phyloP scores from a whole-genome alignment of 495 filamentous ascomycete species.

The Aspergillus biplanus region DNA sequence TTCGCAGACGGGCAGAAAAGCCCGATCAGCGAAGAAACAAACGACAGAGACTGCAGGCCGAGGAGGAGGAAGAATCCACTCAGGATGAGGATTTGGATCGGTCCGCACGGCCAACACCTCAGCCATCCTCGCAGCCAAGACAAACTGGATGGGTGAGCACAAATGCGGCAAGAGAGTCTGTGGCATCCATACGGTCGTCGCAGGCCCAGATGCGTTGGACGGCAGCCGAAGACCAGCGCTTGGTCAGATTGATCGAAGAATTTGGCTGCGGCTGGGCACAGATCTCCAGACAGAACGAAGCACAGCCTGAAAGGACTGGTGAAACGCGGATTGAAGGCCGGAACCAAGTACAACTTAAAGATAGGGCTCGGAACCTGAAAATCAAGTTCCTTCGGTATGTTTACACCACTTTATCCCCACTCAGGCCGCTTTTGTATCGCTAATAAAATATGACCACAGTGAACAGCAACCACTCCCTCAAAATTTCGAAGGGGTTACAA shows the following conservation, averaged over 20 bases:
- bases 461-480: conserved; percentile 8
- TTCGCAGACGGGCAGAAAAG: conserved; percentile 29
- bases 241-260: conserved; percentile 31
- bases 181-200: neutral
- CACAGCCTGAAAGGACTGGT: conserved; percentile 25
- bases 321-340: conserved; percentile 56
- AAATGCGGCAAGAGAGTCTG: neutral
- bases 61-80: conserved; percentile 10
- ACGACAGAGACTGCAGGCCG: conserved; percentile 9
- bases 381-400: conserved; percentile 28
- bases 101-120: neutral
- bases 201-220: conserved; percentile 24
- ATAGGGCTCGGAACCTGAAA: conserved; percentile 76
- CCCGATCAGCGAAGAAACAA: conserved; percentile 26
- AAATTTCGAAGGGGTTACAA: conserved; percentile 24
- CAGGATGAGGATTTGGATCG: conserved; percentile 9
- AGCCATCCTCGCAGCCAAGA: neutral
- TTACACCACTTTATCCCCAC: neutral
- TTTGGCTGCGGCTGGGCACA: conserved; percentile 30
- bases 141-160: conserved; percentile 4
- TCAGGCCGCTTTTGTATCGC: neutral
- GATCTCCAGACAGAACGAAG: conserved; percentile 33
- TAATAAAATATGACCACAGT: conserved; percentile 13
- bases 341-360: conserved; percentile 79
- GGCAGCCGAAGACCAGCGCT: conserved; percentile 31